Evolutionary conservation across 2,329 filamentous ascomycete genomes (phyloP), one percentile per base, ranked within the genome.

Genomic region (Corinectria fuckeliana): DNA sequence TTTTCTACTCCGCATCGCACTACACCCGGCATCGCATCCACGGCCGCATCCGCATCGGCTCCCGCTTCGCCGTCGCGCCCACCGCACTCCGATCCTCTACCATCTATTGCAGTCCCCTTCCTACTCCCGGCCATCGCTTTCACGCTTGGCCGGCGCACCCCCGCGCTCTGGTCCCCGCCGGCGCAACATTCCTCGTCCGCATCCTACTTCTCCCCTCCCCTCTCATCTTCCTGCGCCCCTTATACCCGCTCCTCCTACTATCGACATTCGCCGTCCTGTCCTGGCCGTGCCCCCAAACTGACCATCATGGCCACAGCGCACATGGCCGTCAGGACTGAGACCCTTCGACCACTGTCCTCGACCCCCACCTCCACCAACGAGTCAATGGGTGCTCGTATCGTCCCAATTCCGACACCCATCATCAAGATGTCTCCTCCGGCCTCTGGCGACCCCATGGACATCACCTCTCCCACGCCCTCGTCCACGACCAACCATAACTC

Each of bases 391-490:
- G 75, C 79, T 67, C 82, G 83, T 71, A 84, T 85, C 44, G 77
- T 88, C 47, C 84, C 85, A 52, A 85, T 87, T 65, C 78, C 83
- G 61, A 80, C 81, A 56, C 82, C 85, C 34, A 83, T 80, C 59
- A 83, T 86, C 71, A 82, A 84, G 72, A 85, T 84, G 77, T 86
- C 86, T 64, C 80, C 84, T 53, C 82, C 85, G 18, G 82, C 82
- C 48, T 82, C 82, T 26, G 83, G 81, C 65, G 84, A 86, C 57
- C 84, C 84, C 59, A 88, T 88, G 85, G 85, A 88, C 61, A 81
- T 87, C 63, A 83, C 84, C 32, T 84, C 82, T 34, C 82, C 83
- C 51, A 78, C 80, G 61, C 79, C 77, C 56, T 74, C 80, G 53
- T 75, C 78, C 26, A 77, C 76, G 53, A 70, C 75, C n/a, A 78